Conservation (phyloP, 169 alveolate genomes). For the Plasmodium cynomolgi region DNA sequence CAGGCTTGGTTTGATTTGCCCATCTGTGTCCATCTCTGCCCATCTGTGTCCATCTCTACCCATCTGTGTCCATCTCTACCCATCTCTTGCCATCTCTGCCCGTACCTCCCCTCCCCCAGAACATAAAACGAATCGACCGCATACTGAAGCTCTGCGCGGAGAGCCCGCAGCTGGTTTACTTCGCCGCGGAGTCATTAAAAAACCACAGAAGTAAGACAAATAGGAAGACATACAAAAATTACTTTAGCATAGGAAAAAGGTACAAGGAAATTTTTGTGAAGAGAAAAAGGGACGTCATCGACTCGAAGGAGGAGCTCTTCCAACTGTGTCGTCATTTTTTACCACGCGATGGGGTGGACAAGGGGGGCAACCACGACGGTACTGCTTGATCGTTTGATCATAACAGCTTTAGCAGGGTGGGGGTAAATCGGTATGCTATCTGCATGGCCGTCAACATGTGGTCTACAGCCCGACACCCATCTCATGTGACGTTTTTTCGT, state of each 20-base stretch:
- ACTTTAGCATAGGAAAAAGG: constrained; percentile 36
- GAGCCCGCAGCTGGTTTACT: constrained; percentile 63
- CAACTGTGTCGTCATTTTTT: constrained; percentile 31
- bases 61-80: not conserved
- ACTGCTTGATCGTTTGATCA: not conserved
- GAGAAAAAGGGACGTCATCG: constrained; percentile 31
- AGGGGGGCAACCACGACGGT: not conserved
- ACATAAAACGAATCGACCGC: constrained; percentile 69
- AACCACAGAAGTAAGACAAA: constrained; percentile 20
- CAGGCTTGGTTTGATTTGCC: not conserved
- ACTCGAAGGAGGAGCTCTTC: constrained; percentile 10
- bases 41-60: not conserved
- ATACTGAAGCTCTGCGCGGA: constrained; percentile 49
- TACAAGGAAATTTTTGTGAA: constrained; percentile 47
- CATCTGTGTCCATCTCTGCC: not conserved
- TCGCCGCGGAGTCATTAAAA: constrained; percentile 45
- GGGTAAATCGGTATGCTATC: not conserved
- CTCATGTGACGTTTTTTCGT: not conserved
- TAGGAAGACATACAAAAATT: constrained; percentile 19
- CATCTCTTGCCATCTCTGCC: not conserved
- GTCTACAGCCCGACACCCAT: not conserved
- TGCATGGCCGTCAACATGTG: not conserved
- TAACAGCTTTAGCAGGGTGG: not conserved
- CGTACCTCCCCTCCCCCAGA: not conserved
- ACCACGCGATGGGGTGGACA: not conserved